Evolutionary conservation across 163 green algal species (phyloP).

Genomic region (Scenedesmus sp.): DNA sequence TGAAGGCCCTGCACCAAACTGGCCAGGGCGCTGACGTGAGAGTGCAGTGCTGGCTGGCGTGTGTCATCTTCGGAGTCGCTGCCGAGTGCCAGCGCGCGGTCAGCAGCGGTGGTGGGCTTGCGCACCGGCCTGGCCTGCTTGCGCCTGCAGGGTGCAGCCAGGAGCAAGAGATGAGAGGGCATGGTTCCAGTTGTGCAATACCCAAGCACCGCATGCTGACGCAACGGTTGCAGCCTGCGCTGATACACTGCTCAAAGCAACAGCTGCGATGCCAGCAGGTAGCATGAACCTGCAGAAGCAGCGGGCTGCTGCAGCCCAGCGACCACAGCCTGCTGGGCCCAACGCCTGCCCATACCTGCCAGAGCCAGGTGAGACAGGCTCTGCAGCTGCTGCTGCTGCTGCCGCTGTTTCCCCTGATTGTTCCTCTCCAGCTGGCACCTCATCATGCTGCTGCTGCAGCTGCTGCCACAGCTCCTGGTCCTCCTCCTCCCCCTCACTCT

Average conservation of each 20-base stretch:
- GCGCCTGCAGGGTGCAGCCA: background rate
- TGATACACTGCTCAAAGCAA: no score
- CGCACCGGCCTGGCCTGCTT: conserved; percentile 20
- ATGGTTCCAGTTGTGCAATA: no score
- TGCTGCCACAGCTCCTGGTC: background rate
- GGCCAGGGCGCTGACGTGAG: background rate
- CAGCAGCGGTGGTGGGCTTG: background rate
- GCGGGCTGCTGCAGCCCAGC: no score
- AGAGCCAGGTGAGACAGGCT: background rate
- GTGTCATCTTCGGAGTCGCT: conserved; percentile 19
- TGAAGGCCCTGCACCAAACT: background rate
- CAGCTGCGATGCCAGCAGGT: no score
- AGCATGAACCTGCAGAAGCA: no score
- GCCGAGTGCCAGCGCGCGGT: background rate
- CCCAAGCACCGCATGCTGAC: no score
- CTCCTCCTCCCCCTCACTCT: background rate
- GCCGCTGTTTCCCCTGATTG: background rate
- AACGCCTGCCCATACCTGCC: background rate
- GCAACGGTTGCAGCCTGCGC: no score
- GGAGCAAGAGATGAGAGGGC: background rate
- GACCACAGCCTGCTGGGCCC: no score
- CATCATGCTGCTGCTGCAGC: background rate
- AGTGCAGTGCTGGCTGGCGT: background rate
- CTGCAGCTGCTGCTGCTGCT: background rate
- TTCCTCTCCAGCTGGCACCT: background rate